Conservation (phyloP, 1,139 yeast species). For the Entelexis paramagnoliae region DNA sequence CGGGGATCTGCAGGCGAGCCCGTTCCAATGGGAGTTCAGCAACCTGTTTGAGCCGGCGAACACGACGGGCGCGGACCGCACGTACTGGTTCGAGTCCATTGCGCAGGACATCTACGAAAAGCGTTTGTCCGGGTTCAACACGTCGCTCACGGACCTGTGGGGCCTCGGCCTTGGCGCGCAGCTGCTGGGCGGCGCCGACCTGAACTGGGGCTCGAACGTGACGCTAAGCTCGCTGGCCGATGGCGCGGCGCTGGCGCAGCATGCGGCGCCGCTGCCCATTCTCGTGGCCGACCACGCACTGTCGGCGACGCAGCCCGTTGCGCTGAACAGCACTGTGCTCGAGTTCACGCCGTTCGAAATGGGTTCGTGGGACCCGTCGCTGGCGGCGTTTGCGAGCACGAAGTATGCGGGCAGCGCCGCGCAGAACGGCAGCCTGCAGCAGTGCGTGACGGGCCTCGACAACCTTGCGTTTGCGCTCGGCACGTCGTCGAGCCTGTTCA, state of each 20-base stretch:
- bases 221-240: constrained; percentile 41
- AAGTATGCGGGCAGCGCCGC: constrained; percentile 54
- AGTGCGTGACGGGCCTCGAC: constrained; percentile 42
- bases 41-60: constrained; percentile 36
- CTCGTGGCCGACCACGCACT: constrained; percentile 69
- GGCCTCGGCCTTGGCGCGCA: constrained; percentile 71
- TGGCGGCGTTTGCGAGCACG: constrained; percentile 55
- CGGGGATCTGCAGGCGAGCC: constrained; percentile 41
- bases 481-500: constrained; percentile 63
- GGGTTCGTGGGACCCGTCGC: constrained; percentile 81
- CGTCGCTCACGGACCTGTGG: constrained; percentile 72
- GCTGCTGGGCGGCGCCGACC: constrained; percentile 33
- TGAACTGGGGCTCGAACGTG: constrained; percentile 5
- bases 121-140: constrained; percentile 55
- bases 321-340: constrained; percentile 58
- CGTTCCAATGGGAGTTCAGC: constrained; percentile 55
- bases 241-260: neutral
- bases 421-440: constrained; percentile 41
- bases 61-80: constrained; percentile 26
- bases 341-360: constrained; percentile 76
- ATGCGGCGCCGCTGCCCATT: constrained; percentile 64
- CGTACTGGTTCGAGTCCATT: constrained; percentile 27
- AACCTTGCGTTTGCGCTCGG: constrained; percentile 64
- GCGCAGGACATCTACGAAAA: constrained; percentile 46
- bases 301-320: constrained; percentile 39